phyloP scores from a whole-genome alignment of 2,329 filamentous ascomycete genomes.

The Alternaria tenuissima region DNA sequence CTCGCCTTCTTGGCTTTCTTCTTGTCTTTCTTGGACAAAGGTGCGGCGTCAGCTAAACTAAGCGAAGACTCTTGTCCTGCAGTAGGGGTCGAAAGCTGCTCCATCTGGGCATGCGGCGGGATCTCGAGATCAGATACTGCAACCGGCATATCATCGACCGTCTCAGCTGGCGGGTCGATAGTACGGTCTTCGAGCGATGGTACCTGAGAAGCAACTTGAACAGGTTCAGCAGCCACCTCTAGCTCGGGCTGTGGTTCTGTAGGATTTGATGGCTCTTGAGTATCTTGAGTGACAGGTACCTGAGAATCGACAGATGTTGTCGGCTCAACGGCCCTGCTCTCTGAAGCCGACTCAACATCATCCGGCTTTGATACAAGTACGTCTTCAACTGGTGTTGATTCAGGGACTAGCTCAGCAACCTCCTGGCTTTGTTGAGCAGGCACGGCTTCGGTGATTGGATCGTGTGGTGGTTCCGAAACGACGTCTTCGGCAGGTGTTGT shows the following conservation, averaged over 20 bases:
- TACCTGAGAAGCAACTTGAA: constrained; percentile 19
- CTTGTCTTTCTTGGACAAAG: constrained; percentile 36
- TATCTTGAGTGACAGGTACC: background rate
- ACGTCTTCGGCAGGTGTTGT: constrained; percentile 17
- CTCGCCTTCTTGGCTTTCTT: constrained; percentile 44
- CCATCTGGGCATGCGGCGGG: background rate
- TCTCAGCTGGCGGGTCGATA: background rate
- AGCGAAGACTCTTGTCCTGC: constrained; percentile 4
- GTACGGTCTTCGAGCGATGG: constrained; percentile 5
- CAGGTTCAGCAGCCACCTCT: background rate
- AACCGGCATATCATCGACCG: background rate
- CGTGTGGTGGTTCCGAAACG: constrained; percentile 9
- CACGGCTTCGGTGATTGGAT: background rate
- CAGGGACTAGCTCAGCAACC: background rate
- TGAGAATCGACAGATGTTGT: background rate
- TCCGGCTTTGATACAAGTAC: background rate
- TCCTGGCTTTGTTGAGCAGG: background rate
- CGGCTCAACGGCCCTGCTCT: background rate
- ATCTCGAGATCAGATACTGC: constrained; percentile 4
- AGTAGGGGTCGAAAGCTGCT: background rate
- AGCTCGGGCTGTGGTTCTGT: background rate
- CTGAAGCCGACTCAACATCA: background rate
- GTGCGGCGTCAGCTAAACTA: constrained; percentile 8
- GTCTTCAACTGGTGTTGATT: background rate
- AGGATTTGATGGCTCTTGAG: background rate